Base-by-base conservation (phyloP, 202 grass and related monocot species). In the Bolboschoenoplectus hybrid region DNA sequence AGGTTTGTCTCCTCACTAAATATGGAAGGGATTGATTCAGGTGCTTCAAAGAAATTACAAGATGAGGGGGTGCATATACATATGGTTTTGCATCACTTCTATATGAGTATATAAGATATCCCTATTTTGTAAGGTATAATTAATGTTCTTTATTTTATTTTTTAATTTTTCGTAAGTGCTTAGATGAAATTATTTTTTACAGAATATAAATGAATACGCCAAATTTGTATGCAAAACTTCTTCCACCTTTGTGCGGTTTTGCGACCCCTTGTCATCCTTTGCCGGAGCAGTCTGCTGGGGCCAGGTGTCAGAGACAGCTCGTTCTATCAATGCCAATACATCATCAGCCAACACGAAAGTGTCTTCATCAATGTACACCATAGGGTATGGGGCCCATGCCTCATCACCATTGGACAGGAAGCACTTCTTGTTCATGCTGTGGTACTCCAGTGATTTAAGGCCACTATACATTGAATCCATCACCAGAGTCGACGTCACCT, bases 401-500 rank as follows among this genome's bases (percentile, higher is more conserved):
- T 90, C 49, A 67, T 85, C 67, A 83, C 92, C 51, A 39, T 80
- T 82, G 90, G 61, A 83, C 86, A 90, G 83, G 85, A 76, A 44
- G 40, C 88, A 88, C 47, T 89, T 91, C 69, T 90, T 92, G 81
- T 85, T 92, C 83, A 90, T 97, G 86, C 92, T 94, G 86, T 97
- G 89, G 82, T 89, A 91, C 57, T 97, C 94, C 41, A 97, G 81
- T 67, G 90, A 88, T 76, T 92, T 94, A 13, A 97, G 85, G 50
- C 92, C 94, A 0, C 92, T 92, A 85, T 94, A 89, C 44, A 97
- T 86, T 50, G 94, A 89, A 75, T 97, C 94, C 85, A 94, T 97
- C 49, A 97, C 92, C 81, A 97, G 90, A 72, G 94, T 97, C 49
- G 94, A 97, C 56, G 94, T 94, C 72, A 97, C 94, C 82, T 97